phyloP scores from a whole-genome alignment of 2,329 filamentous ascomycete genomes.

The Aspergillus alliaceus region DNA sequence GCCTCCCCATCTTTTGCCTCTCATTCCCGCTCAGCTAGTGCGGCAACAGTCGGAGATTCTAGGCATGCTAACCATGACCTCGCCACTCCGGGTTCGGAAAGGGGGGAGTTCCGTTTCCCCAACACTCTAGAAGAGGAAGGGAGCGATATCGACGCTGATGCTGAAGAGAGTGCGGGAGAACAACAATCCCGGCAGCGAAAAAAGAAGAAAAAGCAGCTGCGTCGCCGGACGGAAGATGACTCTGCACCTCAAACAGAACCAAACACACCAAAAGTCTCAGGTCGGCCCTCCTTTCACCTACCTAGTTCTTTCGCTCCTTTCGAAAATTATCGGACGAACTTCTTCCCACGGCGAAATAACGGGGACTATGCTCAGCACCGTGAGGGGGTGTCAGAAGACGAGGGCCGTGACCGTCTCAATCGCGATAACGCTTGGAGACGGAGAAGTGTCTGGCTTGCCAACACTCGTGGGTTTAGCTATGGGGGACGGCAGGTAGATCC shows the following conservation, averaged over 20 bases:
- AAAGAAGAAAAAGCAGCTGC: constrained; percentile 51
- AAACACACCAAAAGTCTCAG: constrained; percentile 59
- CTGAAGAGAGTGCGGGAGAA: constrained; percentile 84
- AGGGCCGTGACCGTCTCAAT: constrained; percentile 64
- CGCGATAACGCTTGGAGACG: constrained; percentile 59
- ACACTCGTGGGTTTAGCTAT: constrained; percentile 47
- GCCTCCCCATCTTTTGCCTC: constrained; percentile 51
- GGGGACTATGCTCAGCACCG: constrained; percentile 60
- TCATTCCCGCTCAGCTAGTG: constrained; percentile 53
- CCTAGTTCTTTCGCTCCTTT: constrained; percentile 50
- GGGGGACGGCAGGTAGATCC: constrained; percentile 52
- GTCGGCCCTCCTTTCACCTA: constrained; percentile 39
- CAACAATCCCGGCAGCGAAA: constrained; percentile 56
- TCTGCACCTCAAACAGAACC: constrained; percentile 64
- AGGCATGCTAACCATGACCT: constrained; percentile 38
- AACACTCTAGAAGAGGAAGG: constrained; percentile 58
- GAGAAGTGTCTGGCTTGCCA: constrained; percentile 58
- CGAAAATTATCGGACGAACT: constrained; percentile 46
- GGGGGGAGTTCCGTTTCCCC: constrained; percentile 52
- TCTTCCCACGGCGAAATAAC: constrained; percentile 66
- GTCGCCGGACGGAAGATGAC: constrained; percentile 54
- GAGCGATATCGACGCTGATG: constrained; percentile 74
- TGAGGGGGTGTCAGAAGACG: constrained; percentile 72
- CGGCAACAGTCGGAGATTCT: constrained; percentile 44
- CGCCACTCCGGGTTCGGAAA: constrained; percentile 50